phyloP scores from a whole-genome alignment of 129 eudicot genomes.

The carrot (Daucus carota) region DH1_v3.0 NC_030383.2:63532001-63532500 shows the following conservation, averaged over 20 bases:
- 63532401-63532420: slow-evolving; percentile 94
- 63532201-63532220: slow-evolving; percentile 79
- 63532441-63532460: slow-evolving; percentile 99
- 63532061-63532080: slow-evolving; percentile 90
- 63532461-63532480: slow-evolving; percentile 56
- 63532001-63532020: not conserved
- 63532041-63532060: slow-evolving; percentile 16
- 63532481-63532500: slow-evolving; percentile 25
- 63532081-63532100: slow-evolving; percentile 97
- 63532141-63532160: slow-evolving; percentile 85
- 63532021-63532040: slow-evolving; percentile 9
- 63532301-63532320: not conserved
- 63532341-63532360: slow-evolving; percentile 87
- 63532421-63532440: slow-evolving; percentile 99
- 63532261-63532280: not conserved
- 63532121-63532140: slow-evolving; percentile 91
- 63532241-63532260: slow-evolving; percentile 1
- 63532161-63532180: slow-evolving; percentile 94
- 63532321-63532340: slow-evolving; percentile 9
- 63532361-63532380: slow-evolving; percentile 94
- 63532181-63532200: slow-evolving; percentile 88
- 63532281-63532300: not conserved
- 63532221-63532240: slow-evolving; percentile 13
- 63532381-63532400: slow-evolving; percentile 69
- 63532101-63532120: slow-evolving; percentile 91